Evolutionary conservation across 1,284 basidiomycete species (phyloP).

Genomic region (Ganoderma sp.): DNA sequence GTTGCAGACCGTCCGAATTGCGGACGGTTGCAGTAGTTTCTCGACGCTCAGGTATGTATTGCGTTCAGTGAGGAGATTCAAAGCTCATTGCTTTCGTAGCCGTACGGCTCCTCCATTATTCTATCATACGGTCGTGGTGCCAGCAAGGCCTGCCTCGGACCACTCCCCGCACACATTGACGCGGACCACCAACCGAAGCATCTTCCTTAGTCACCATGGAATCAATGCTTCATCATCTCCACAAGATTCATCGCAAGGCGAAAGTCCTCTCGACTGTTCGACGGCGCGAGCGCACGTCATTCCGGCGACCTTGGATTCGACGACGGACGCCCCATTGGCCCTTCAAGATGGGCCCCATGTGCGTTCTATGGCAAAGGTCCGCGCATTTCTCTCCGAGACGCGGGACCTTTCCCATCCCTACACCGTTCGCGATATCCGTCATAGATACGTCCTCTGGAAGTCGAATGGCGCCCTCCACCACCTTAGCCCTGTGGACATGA

Average conservation of each 20-base stretch:
- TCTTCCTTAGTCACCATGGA: background rate
- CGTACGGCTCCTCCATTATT: background rate
- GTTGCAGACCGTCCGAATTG: constrained; percentile 47
- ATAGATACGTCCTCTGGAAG: constrained; percentile 42
- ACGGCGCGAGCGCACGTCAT: background rate
- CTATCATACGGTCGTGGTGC: background rate
- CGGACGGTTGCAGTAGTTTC: constrained; percentile 40
- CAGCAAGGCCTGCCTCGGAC: background rate
- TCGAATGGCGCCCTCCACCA: constrained; percentile 20
- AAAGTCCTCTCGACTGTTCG: background rate
- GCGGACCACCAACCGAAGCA: background rate
- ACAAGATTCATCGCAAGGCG: background rate
- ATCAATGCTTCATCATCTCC: background rate
- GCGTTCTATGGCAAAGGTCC: constrained; percentile 37
- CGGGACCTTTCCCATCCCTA: constrained; percentile 19
- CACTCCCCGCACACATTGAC: background rate
- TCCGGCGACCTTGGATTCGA: background rate
- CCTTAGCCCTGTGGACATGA: constrained; percentile 42
- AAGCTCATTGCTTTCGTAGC: background rate
- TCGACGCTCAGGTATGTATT: constrained; percentile 25
- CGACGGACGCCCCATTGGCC: background rate
- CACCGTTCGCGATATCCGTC: constrained; percentile 42
- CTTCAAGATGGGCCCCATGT: constrained; percentile 3
- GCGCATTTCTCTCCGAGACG: constrained; percentile 37
- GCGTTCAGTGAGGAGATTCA: background rate